phyloP scores from a whole-genome alignment of 768 basidiomycete genomes.

The Leucosporidium creatinivorum region DNA sequence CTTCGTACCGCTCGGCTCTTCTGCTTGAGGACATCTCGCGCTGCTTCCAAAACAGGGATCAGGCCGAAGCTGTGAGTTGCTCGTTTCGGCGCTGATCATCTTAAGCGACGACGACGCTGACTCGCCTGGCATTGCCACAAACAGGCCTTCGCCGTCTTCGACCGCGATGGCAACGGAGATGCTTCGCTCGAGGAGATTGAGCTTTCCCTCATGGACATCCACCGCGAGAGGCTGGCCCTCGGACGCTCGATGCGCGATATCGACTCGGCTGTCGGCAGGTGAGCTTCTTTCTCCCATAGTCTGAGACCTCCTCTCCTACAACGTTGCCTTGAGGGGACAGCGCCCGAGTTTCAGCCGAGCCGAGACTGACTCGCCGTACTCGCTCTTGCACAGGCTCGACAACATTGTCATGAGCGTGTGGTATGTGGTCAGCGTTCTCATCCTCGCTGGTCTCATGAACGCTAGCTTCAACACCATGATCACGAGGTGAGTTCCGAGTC shows the following conservation, averaged over 20 bases:
- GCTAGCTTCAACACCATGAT: constrained; percentile 38
- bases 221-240: constrained; percentile 75
- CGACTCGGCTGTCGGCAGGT: constrained; percentile 71
- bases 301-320: background rate
- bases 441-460: constrained; percentile 70
- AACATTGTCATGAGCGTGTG: constrained; percentile 39
- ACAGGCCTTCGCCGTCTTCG: constrained; percentile 45
- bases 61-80: constrained; percentile 28
- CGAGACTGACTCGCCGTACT: background rate
- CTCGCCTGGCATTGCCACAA: too few relatives aligned
- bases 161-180: constrained; percentile 48
- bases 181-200: constrained; percentile 57
- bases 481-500: background rate
- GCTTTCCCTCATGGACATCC: constrained; percentile 53
- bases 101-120: too few relatives aligned
- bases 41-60: constrained; percentile 60
- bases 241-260: constrained; percentile 81
- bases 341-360: too few relatives aligned
- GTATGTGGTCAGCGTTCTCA: constrained; percentile 58
- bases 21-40: constrained; percentile 61
- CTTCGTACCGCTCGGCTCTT: constrained; percentile 42
- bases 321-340: too few relatives aligned
- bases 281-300: background rate
- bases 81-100: background rate
- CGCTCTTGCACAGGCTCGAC: background rate